phyloP scores from a whole-genome alignment of 2,329 filamentous ascomycete genomes.

The Hysterium pulicare region DNA sequence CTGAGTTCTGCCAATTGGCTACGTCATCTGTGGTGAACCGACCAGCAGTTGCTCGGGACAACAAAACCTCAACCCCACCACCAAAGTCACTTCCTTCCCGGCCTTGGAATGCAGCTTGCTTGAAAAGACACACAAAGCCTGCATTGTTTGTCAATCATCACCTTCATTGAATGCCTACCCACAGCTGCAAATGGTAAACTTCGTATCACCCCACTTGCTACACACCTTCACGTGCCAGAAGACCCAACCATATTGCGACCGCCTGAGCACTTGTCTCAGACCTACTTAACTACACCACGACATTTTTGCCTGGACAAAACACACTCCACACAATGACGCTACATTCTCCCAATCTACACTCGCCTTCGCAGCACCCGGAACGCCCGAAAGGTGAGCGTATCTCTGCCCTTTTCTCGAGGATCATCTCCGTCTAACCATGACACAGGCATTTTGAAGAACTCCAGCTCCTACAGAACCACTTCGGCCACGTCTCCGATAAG shows the following conservation, averaged over 20 bases:
- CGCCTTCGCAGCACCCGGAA: constrained; percentile 36
- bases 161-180: background rate
- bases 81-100: no score
- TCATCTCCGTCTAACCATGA: background rate
- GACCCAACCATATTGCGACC: background rate
- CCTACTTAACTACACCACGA: constrained; percentile 3
- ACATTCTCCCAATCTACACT: constrained; percentile 32
- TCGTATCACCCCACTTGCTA: constrained; percentile 7
- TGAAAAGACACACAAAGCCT: no score
- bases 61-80: no score
- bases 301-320: constrained; percentile 3
- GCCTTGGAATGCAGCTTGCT: no score
- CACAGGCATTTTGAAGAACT: constrained; percentile 91
- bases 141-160: no score
- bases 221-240: constrained; percentile 6
- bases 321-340: constrained; percentile 28
- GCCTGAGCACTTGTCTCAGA: background rate
- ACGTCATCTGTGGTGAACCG: no score
- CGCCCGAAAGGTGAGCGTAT: constrained; percentile 44
- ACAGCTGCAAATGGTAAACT: background rate
- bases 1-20: no score
- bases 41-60: no score
- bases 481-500: constrained; percentile 46
- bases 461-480: constrained; percentile 59
- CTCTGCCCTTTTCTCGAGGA: constrained; percentile 3